Base-by-base conservation (phyloP, 495 filamentous ascomycete species). In the Hyaloscypha variabilis region DNA sequence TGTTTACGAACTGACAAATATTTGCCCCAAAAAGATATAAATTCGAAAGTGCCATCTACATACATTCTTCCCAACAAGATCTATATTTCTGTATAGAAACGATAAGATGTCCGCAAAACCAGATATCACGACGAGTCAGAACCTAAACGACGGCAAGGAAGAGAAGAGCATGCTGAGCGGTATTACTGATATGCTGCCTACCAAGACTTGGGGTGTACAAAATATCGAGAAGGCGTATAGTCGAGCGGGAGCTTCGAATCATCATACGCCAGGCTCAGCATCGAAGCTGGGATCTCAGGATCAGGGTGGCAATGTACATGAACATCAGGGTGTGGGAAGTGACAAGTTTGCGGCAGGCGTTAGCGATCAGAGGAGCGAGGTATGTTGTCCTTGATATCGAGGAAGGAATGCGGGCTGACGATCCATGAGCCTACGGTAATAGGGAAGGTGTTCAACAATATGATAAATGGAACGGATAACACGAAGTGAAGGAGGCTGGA, bases 141-240 rank as follows among this genome's bases (percentile, higher is more conserved):
- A 8, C 19, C 8, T 6, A 64, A 11, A 57, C 13, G 23, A 28
- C 13, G 23, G n/a, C 6, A 24, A 11, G 34, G 14, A 6, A 24
- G 19, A 58, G 13, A 8, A n/a, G n/a, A 31, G 39, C 5, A 51
- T 21, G 23, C 34, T 24, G 30, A 58, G 14, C 28, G 26, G 25
- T 30, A 56, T 31, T 17, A 24, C 36, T 60, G 36, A 36, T 49
- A 46, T 52, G 39, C 30, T 19, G 17, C 56, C 62, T 17, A 24
- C 26, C 23, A 64, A 58, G 13, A 72, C 73, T 6, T n/a, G 34
- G 29, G 74, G 65, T 11, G 71, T 75, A 6, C 5, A 66, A 46
- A 75, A 76, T 61, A 76, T 76, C 46, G 73, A 75, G 56, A 64
- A 71, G 28, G 68, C 68, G 19, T 76, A 69, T 28, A 69, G 67